phyloP scores from a whole-genome alignment of 371 early-diverging fungal genomes.

The Rhizopus stolonifer region DNA sequence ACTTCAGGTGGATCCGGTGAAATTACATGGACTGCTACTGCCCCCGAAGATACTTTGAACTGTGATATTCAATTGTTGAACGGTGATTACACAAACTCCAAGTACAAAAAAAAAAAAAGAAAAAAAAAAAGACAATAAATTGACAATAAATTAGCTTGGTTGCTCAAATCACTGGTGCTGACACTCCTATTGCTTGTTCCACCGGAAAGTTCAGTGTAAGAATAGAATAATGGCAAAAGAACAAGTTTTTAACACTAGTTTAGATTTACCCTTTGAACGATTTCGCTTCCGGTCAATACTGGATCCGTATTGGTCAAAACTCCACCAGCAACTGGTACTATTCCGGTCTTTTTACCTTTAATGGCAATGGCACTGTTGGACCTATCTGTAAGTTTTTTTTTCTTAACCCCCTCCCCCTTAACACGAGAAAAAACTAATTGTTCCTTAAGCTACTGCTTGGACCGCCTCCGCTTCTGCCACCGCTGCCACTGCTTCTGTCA shows the following conservation, averaged over 20 bases:
- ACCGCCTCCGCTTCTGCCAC: constrained; percentile 18
- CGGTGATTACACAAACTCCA: constrained; percentile 37
- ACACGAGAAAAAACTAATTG: background rate
- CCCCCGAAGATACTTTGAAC: constrained; percentile 30
- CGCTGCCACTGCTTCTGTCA: constrained; percentile 15
- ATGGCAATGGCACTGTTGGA: constrained; percentile 31
- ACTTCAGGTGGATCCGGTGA: constrained; percentile 41
- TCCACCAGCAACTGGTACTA: constrained; percentile 30
- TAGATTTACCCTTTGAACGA: constrained; percentile 41
- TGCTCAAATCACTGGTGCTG: constrained; percentile 12
- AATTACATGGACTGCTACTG: constrained; percentile 42
- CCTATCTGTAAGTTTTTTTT: constrained; percentile 27
- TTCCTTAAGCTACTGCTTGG: constrained; percentile 7
- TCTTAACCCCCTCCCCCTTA: constrained; percentile 7
- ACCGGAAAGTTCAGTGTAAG: constrained; percentile 14
- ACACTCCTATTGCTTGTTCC: constrained; percentile 10
- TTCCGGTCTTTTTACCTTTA: constrained; percentile 39
- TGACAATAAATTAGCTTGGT: constrained; percentile 7
- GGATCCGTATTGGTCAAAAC: constrained; percentile 39
- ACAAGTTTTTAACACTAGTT: background rate
- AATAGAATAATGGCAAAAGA: background rate
- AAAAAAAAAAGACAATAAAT: background rate
- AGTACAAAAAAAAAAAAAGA: constrained; percentile 22
- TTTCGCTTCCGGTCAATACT: constrained; percentile 35
- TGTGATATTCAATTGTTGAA: constrained; percentile 48